Evolutionary conservation across 2,329 filamentous ascomycete genomes (phyloP).

Genomic region (Sporothrix globosa): DNA sequence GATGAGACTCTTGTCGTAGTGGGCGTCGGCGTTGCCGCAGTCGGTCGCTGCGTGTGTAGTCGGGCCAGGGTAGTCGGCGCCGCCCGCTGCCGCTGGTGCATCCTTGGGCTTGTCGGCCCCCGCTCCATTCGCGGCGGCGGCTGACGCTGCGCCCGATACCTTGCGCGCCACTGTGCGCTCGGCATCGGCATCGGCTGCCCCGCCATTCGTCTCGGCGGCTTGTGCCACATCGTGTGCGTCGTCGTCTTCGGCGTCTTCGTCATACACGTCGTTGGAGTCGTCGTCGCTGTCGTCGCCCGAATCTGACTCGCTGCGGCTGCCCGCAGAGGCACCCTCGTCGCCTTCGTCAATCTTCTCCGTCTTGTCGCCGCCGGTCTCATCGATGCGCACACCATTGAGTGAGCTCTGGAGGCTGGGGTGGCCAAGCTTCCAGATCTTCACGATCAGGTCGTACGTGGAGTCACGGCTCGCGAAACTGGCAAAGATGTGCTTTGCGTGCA

Average conservation of each 20-base stretch:
- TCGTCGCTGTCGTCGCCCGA: constrained; percentile 68
- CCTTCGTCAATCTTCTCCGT: constrained; percentile 76
- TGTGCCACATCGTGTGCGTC: constrained; percentile 52
- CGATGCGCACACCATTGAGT: constrained; percentile 81
- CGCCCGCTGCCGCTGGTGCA: constrained; percentile 35
- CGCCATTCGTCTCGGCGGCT: constrained; percentile 46
- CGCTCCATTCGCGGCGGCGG: constrained; percentile 49
- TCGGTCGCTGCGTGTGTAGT: constrained; percentile 79
- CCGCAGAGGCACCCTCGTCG: constrained; percentile 52
- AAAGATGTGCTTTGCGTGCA: constrained; percentile 94
- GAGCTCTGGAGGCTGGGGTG: constrained; percentile 91
- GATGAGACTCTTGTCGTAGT: constrained; percentile 82
- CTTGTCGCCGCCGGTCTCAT: constrained; percentile 83
- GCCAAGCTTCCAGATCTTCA: constrained; percentile 97
- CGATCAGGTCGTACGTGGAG: constrained; percentile 93
- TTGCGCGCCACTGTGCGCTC: constrained; percentile 69
- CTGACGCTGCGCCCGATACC: constrained; percentile 59
- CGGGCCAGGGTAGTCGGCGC: constrained; percentile 79
- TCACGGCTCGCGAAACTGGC: constrained; percentile 93
- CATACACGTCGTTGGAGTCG: constrained; percentile 77
- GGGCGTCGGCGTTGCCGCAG: constrained; percentile 74
- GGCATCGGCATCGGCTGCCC: constrained; percentile 55
- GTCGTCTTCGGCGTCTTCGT: constrained; percentile 75
- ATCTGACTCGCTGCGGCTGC: constrained; percentile 58
- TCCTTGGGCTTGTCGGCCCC: constrained; percentile 57